Conservation (phyloP, 1,284 basidiomycete species). For the Sphaerobolus stellatus region DNA sequence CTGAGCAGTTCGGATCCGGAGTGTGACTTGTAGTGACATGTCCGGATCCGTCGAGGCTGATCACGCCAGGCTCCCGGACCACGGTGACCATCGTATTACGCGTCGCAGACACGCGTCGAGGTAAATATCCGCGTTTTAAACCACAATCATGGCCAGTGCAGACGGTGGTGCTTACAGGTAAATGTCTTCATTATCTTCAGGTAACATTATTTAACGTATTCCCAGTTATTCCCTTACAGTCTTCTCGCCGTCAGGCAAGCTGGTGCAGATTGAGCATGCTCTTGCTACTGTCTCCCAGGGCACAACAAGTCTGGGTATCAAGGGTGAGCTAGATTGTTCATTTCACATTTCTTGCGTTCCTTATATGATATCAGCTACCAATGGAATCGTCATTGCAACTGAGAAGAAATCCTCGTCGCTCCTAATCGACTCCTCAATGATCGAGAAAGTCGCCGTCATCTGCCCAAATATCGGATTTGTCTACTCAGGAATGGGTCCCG, state of each 20-base stretch:
- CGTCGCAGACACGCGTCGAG: constrained; percentile 13
- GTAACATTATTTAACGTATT: constrained; percentile 15
- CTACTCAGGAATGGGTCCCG: constrained; percentile 99
- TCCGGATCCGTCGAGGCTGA: too few species aligned
- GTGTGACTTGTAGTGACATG: too few species aligned
- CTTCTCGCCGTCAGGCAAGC: constrained; percentile 97
- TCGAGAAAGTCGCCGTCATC: constrained; percentile 95
- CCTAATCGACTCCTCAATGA: constrained; percentile 94
- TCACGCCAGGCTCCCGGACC: too few species aligned
- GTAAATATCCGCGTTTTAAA: constrained; percentile 12
- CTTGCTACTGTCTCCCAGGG: constrained; percentile 96
- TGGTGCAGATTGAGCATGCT: constrained; percentile 99
- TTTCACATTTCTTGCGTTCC: constrained; percentile 19
- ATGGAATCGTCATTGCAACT: constrained; percentile 98
- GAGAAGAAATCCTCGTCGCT: constrained; percentile 99
- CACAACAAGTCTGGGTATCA: constrained; percentile 97
- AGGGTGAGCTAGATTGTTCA: constrained; percentile 57
- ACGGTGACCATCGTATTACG: constrained; percentile 1
- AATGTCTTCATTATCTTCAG: constrained; percentile 18
- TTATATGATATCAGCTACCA: constrained; percentile 66
- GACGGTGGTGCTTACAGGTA: constrained; percentile 84
- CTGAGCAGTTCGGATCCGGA: too few species aligned
- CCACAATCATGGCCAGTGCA: constrained; percentile 40
- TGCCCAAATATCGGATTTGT: constrained; percentile 99
- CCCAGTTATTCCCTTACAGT: constrained; percentile 96